phyloP scores from a whole-genome alignment of 257 asterid species.

The Capsicum pubescens region DNA sequence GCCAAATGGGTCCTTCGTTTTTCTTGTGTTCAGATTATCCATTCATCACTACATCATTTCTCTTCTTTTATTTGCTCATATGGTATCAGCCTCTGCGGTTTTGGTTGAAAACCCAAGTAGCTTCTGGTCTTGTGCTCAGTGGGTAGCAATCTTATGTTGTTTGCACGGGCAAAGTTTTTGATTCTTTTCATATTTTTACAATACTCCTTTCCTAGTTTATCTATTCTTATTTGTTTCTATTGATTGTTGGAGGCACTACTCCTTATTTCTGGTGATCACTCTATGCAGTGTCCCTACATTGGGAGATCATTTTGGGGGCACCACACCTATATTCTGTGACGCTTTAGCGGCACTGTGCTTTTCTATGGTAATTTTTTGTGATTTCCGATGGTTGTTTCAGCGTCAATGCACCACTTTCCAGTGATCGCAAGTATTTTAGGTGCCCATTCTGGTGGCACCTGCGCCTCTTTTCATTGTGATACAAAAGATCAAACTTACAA shows the following conservation, averaged over 20 bases:
- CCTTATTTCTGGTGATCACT: not conserved
- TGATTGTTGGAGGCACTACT: too few species aligned
- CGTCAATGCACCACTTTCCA: not conserved
- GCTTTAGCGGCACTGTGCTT: not conserved
- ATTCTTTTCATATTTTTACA: slow-evolving; percentile 10
- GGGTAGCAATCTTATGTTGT: slow-evolving; percentile 12
- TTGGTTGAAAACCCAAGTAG: not conserved
- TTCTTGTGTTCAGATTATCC: not conserved
- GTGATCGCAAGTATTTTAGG: not conserved
- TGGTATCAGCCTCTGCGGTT: not conserved
- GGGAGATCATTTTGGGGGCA: not conserved
- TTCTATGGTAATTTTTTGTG: not conserved
- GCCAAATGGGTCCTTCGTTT: not conserved
- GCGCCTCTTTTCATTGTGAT: not conserved
- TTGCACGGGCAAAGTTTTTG: not conserved
- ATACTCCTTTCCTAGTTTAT: not conserved
- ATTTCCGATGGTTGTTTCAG: not conserved
- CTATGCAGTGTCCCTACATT: not conserved
- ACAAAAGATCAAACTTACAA: too few species aligned
- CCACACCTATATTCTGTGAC: not conserved
- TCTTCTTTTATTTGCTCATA: not conserved
- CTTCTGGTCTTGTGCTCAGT: slow-evolving; percentile 17
- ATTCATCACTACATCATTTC: slow-evolving; percentile 1
- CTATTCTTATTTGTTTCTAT: slow-evolving; percentile 2
- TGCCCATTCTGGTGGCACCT: slow-evolving; percentile 12